Base-by-base conservation (phyloP, 305 asterid genomes). In the Andrographis paniculata region DNA sequence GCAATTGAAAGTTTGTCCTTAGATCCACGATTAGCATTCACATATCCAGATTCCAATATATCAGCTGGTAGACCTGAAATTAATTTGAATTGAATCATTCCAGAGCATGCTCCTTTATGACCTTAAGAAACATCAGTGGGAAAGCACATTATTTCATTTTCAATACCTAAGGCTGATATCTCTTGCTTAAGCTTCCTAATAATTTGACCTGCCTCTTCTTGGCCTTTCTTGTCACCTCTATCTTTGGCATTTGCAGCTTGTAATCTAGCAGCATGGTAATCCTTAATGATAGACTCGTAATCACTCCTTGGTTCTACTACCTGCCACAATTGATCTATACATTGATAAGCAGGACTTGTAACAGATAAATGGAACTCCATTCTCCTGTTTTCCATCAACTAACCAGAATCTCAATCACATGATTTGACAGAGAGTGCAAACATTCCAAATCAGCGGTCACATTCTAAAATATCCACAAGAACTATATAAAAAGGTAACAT, bases 221-320 rank as follows among this genome's bases (percentile, higher is more conserved):
- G 95, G 60, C 77, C 60, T 63, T 78, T 74, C 63, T 85, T 85
- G 75, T 89, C 95, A 28, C 82, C 77, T 53, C 73, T 66, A 61
- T 73, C 91, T 80, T 89, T 89, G 48, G 98, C 94, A 64, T 52
- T 63, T 44, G 74, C 76, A 36, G 95, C 98, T 71, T 82, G 80
- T 67, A 70, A 45, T 73, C 94, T 82, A 45, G 98, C 95, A 50
- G 71, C 72, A 62, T 71, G 77, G 75, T 78, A 89, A 50, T 89
- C 98, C 59, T 75, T 76, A 45, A 77, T 64, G 62, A 89, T 70
- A 56, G 78, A 65, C 64, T 71, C 91, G 52, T 60, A 49, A 66
- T 70, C 58, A 28, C 61, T 56, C 71, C 74, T 76, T 40, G 86
- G 78, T 55, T 66, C 69, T 48, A 45, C 33, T 42, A 47, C 76